These are phyloP conservation scores for Eustoma russellianum DNA, from an alignment of 257 asterid species.

Conservation along the genomic window DNA sequence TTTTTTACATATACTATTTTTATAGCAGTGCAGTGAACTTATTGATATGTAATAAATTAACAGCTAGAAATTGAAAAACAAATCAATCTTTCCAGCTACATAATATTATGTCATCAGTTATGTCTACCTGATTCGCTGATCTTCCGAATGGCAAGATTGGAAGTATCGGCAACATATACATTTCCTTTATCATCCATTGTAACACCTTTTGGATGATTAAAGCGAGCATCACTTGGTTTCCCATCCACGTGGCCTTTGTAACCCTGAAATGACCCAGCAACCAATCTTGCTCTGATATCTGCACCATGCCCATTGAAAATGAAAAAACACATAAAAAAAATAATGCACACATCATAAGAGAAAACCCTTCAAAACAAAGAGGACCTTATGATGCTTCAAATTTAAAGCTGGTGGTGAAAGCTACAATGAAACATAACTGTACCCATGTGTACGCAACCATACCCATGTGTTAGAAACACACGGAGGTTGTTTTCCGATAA, in stretches of 20 bases:
- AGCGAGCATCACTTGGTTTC: constrained; percentile 93
- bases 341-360: not conserved
- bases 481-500: too few species aligned
- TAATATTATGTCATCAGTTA: constrained; percentile 3
- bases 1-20: not conserved
- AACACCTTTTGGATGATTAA: constrained; percentile 81
- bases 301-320: constrained; percentile 17
- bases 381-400: too few species aligned
- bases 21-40: not conserved
- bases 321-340: constrained; percentile 4
- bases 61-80: not conserved
- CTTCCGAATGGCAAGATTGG: constrained; percentile 94
- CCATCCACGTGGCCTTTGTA: constrained; percentile 93
- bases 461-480: too few species aligned
- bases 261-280: constrained; percentile 98
- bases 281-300: constrained; percentile 93
- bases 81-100: not conserved
- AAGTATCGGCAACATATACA: constrained; percentile 84
- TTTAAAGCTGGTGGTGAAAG: too few species aligned
- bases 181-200: constrained; percentile 93
- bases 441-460: too few species aligned
- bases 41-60: not conserved
- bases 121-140: constrained; percentile 80
- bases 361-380: not conserved
- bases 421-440: too few species aligned